Percentiles rank a stretch among this genome's conserved stretches.
Conservation (phyloP, 306 rosid species). For the Amphicarpaea edgeworthii region DNA sequence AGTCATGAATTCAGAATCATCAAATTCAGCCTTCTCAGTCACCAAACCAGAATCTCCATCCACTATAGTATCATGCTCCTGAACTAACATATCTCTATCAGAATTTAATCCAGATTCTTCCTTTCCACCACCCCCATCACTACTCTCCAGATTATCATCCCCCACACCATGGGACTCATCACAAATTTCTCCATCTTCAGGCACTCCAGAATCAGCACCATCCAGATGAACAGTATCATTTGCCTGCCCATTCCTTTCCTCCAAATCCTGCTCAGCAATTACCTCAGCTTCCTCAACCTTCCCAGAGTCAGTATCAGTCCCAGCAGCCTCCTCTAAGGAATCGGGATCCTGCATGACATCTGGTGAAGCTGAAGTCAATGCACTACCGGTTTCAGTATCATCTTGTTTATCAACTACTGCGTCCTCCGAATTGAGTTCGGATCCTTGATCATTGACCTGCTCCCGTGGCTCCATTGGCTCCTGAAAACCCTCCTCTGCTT, state of each 20-base stretch:
- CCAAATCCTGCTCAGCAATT: constrained; percentile 37
- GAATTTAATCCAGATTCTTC: constrained; percentile 47
- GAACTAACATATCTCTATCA: constrained; percentile 39
- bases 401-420: constrained; percentile 33
- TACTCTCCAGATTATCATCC: constrained; percentile 39
- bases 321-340: constrained; percentile 59
- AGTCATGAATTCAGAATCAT: constrained; percentile 45
- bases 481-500: constrained; percentile 63
- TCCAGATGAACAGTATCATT: constrained; percentile 26
- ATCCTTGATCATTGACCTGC: constrained; percentile 45
- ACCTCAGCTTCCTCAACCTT: constrained; percentile 29
- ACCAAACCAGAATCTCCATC: constrained; percentile 40
- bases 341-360: constrained; percentile 50
- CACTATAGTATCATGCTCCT: constrained; percentile 45
- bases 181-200: constrained; percentile 42
- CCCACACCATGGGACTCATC: constrained; percentile 36
- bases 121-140: constrained; percentile 50
- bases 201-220: constrained; percentile 56
- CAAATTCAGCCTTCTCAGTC: constrained; percentile 52
- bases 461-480: constrained; percentile 58
- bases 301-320: constrained; percentile 4
- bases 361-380: constrained; percentile 33
- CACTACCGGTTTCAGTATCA: constrained; percentile 20
- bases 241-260: constrained; percentile 24
- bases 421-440: constrained; percentile 16